Base-by-base conservation (phyloP, 441 rosid species). In the Mallotus japonicus region DNA sequence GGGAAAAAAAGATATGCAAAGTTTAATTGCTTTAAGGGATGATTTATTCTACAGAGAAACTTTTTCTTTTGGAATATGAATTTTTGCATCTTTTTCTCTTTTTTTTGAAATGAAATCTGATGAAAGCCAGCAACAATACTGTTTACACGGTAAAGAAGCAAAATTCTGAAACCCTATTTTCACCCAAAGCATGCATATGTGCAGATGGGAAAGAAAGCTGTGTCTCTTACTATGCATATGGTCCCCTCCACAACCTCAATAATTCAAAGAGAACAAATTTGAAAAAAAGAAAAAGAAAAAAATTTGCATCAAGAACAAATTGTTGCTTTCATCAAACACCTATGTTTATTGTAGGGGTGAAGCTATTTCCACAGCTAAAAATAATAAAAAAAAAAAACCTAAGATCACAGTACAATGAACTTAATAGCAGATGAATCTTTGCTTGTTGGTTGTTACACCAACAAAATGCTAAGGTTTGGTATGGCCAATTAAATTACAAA, bases 161-260 rank as follows among this genome's bases (percentile, higher is more conserved):
- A 51, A 51, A 51, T 50, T 51, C 34, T 62, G 68, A 51, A 64
- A 65, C 49, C 65, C 28, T 17, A 50, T 14, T 40, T 19, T 62
- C 12, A 24, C 3, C 55, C 12, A 28, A 8, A 44, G 57, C 50
- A 28, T 73, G 54, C 50, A 37, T 64, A 5, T 19, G 44, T 57
- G 22, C 44, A 46, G 12, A 65, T 24, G 17, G 49, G 20, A 55
- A 56, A 11, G 9, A 24, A 55, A 28, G 70, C 34, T 46, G 19
- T 20, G 8, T 56, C 6, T 20, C 44, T 28, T 34, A 60, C 67
- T 16, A n/a, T 12, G 6, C 6, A 10, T 22, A 65, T 20, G 69
- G 75, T 62, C 75, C 69, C 60, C 54, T 46, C 74, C 57, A 40
- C 42, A 42, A 40, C 72, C 50, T 19, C 55, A 72, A 72, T 53